Base-by-base conservation (phyloP, 441 rosid genomes). In the Gossypium lobatum region DNA sequence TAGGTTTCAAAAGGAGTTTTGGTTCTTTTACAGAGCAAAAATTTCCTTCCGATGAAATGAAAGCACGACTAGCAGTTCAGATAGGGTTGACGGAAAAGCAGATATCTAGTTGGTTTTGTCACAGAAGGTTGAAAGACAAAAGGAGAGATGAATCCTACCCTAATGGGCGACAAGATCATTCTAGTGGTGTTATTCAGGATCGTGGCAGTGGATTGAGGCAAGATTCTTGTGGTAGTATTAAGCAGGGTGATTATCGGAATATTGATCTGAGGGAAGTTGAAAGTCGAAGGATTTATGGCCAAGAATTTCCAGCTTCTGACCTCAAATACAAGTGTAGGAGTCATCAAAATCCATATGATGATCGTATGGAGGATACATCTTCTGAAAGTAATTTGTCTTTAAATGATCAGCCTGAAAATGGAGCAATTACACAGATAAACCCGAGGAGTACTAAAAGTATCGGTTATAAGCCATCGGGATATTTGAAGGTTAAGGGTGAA, bases 51-150 rank as follows among this genome's bases (percentile, higher is more conserved):
- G 97, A 93, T 72, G 98, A 92, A 80, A 87, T 90, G 94, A 93
- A 92, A 80, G 76, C 74, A 14, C 83, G 82, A 76, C 77, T 93
- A 67, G 88, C 97, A 16, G 91, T 81, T 80, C 79, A 83, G 83
- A 70, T 90, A 65, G 91, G 88, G 14, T 82, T 93, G 84, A 94
- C 97, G 2, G 97, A 94, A 82, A 94, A 89, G 81, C 97, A 94
- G 89, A 85, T 94, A 77, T 88, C 97, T 23, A 88, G 96, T 64
- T 94, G 98, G 98, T 94, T 94, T 84, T 94, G 97, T 83, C 97
- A 92, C 83, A 85, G 97, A 86, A 90, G 97, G 82, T 84, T 91
- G 73, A 94, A 92, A 81, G 97, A 94, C 77, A 91, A 89, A 79
- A 88, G 84, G 50, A 91, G 80, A 80, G 97, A 86, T 62, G 97